Conservation (phyloP, 1,139 yeast genomes). For the Lodderomyces margitis region DNA sequence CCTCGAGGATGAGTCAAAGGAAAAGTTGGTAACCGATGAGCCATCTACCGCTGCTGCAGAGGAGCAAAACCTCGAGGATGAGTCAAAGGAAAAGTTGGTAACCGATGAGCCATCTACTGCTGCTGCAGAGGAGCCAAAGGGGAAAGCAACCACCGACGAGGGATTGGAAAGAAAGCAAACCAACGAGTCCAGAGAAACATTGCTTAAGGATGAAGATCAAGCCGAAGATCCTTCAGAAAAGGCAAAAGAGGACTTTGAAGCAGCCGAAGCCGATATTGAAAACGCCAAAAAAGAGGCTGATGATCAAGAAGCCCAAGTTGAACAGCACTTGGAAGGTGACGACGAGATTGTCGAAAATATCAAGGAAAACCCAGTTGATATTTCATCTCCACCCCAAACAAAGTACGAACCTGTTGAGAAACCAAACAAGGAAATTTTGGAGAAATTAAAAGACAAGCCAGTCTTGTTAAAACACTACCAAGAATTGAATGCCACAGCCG, state of each 20-base stretch:
- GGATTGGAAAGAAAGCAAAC: background rate
- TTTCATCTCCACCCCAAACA: constrained; percentile 30
- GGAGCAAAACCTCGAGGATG: background rate
- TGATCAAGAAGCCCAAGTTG: constrained; percentile 4
- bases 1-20: constrained; percentile 7
- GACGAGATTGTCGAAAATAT: constrained; percentile 26
- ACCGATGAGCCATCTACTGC: background rate
- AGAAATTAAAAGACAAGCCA: constrained; percentile 48
- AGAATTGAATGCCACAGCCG: constrained; percentile 50
- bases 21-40: constrained; percentile 8
- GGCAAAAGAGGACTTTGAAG: constrained; percentile 3
- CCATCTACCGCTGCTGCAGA: constrained; percentile 3
- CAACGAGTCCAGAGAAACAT: constrained; percentile 1
- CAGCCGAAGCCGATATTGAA: constrained; percentile 9
- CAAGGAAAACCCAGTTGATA: constrained; percentile 33
- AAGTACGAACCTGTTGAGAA: constrained; percentile 34
- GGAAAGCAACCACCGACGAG: background rate
- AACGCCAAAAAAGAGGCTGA: constrained; percentile 4
- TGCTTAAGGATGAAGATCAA: constrained; percentile 1
- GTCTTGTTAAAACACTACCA: constrained; percentile 46
- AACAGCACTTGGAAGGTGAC: constrained; percentile 13
- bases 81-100: constrained; percentile 2
- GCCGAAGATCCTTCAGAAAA: constrained; percentile 9
- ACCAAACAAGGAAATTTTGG: constrained; percentile 41
- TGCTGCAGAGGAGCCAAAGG: background rate